Percentiles rank a stretch among this genome's conserved stretches.
Evolutionary conservation across 805 yeast species (phyloP).

Genomic region (Yarrowia bubula): DNA sequence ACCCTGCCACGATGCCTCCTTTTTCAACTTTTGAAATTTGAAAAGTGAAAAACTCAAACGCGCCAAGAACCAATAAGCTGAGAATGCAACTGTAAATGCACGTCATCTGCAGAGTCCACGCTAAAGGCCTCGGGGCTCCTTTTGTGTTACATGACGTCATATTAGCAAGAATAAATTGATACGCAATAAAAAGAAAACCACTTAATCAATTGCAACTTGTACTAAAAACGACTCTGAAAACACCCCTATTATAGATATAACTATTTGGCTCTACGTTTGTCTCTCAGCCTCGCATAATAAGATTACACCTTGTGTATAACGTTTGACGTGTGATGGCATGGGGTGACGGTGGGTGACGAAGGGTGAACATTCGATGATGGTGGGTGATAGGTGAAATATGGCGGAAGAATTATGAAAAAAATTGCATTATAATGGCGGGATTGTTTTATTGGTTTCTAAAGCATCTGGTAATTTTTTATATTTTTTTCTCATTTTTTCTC

Average conservation of each 20-base stretch:
- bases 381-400: too few species aligned
- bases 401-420: too few species aligned
- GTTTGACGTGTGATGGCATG: constrained; percentile 20
- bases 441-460: too few species aligned
- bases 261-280: not conserved
- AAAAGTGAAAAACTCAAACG: constrained; percentile 11
- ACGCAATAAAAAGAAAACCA: too few species aligned
- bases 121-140: not conserved
- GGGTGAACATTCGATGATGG: too few species aligned
- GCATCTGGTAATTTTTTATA: not conserved
- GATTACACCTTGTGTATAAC: not conserved
- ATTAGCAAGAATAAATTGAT: too few species aligned
- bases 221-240: too few species aligned
- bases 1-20: not conserved
- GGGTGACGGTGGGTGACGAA: not conserved
- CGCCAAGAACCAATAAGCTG: constrained; percentile 21
- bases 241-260: too few species aligned
- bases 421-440: too few species aligned
- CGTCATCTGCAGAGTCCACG: constrained; percentile 8
- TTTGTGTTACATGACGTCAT: constrained; percentile 11
- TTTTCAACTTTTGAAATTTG: not conserved
- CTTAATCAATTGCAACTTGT: too few species aligned
- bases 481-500: not conserved
- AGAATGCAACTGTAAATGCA: constrained; percentile 20
- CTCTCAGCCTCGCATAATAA: constrained; percentile 5